A percentile compares a stretch with the other conserved stretches of the same genome.
phyloP scores from a whole-genome alignment of 2,329 filamentous ascomycete species.

The Penicillium capsulatum region DNA sequence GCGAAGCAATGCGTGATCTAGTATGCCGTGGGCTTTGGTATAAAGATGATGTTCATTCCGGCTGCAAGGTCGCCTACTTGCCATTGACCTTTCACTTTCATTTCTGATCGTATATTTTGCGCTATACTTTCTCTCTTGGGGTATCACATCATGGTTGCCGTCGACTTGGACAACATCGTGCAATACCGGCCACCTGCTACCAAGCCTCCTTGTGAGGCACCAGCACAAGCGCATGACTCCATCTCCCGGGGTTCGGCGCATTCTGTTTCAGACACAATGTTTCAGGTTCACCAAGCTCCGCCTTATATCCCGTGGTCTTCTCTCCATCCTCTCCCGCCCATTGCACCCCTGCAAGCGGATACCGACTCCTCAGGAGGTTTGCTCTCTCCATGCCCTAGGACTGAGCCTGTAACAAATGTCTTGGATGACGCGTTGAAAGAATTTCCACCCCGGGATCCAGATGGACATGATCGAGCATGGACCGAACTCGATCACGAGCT shows the following conservation, averaged over 20 bases:
- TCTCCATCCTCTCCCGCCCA: neutral
- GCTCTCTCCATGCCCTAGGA: neutral
- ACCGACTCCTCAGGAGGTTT: neutral
- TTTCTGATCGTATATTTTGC: neutral
- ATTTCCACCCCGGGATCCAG: neutral
- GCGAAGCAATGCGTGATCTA: neutral
- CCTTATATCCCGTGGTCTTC: neutral
- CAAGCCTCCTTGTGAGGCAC: neutral
- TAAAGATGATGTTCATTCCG: neutral
- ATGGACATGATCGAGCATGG: neutral
- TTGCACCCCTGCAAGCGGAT: neutral
- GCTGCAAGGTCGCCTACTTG: neutral
- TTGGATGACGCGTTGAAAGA: neutral
- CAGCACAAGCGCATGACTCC: neutral
- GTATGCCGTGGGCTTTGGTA: neutral
- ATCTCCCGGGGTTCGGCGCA: neutral
- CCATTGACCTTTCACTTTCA: neutral
- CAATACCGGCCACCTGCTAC: neutral
- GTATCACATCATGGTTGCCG: neutral
- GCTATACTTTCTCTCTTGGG: neutral
- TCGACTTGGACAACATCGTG: neutral
- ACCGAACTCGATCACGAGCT: neutral
- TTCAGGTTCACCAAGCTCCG: neutral
- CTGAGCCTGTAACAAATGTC: neutral
- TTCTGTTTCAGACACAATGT: neutral